A percentile compares a stretch with the other conserved stretches of the same genome.
These are phyloP conservation scores for Nakazawaea ishiwadae DNA, from an alignment of 805 yeast genomes.

Conservation along the genomic window DNA sequence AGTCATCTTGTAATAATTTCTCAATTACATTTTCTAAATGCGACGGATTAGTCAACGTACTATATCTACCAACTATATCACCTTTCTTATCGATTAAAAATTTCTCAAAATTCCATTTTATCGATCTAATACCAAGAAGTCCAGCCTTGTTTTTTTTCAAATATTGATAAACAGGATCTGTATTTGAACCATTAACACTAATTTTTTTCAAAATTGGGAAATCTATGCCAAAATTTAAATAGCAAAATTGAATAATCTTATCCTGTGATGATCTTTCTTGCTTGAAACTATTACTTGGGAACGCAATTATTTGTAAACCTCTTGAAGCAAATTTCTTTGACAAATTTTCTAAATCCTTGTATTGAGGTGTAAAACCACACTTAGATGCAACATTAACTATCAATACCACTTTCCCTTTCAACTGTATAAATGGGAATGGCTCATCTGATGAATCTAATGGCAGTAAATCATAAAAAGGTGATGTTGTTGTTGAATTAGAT, in stretches of 20 bases:
- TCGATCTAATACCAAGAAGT: slow-evolving; percentile 56
- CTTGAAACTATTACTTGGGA: slow-evolving; percentile 76
- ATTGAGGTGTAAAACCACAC: slow-evolving; percentile 55
- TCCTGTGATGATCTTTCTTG: slow-evolving; percentile 59
- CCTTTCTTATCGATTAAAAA: slow-evolving; percentile 59
- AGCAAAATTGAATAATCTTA: slow-evolving; percentile 61
- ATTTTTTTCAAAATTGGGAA: slow-evolving; percentile 82
- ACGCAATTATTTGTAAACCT: slow-evolving; percentile 62
- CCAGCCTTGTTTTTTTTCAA: slow-evolving; percentile 50
- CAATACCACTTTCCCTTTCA: slow-evolving; percentile 79
- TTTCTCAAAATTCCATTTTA: slow-evolving; percentile 80
- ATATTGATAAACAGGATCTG: slow-evolving; percentile 70
- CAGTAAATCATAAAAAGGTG: slow-evolving; percentile 59
- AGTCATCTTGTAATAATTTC: slow-evolving; percentile 36
- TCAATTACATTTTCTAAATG: slow-evolving; percentile 56
- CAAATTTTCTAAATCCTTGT: slow-evolving; percentile 52
- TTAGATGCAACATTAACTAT: slow-evolving; percentile 25
- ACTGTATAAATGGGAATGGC: slow-evolving; percentile 51
- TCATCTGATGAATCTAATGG: slow-evolving; percentile 60
- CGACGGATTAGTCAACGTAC: slow-evolving; percentile 26
- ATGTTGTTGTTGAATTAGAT: no score
- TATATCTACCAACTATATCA: slow-evolving; percentile 51
- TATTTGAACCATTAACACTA: slow-evolving; percentile 71
- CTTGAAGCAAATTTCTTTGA: slow-evolving; percentile 48
- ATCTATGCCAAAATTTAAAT: slow-evolving; percentile 70